Evolutionary conservation across 2,329 filamentous ascomycete genomes (phyloP), one percentile per base, ranked within the genome.

Genomic region (Xylaria sp.): DNA sequence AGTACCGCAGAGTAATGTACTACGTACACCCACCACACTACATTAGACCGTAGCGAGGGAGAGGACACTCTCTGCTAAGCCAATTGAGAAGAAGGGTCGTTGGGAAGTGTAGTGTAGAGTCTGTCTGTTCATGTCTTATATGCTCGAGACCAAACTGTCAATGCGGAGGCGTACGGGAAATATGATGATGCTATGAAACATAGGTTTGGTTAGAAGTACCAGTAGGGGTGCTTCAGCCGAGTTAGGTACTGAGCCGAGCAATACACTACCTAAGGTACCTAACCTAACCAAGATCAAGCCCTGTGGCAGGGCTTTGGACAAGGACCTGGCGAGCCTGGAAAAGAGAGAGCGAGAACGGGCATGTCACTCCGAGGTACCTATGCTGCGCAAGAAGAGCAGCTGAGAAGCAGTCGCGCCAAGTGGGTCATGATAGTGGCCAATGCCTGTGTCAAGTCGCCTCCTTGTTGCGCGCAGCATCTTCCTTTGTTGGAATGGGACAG

Each of bases 351-450:
- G 59, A 51, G 60, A 59, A 42, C 16, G 32, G 55, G 18, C 35
- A 60, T 35, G 69, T 71, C 66, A 50, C 66, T 69, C 5, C 16
- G 6, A 65, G 58, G 69, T 71, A 70, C 55, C 68, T 40, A 27
- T 66, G 53, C 57, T 35, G 47, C 29, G 60, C 25, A 27, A 10
- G 44, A 51, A 27, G 51, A 54, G 51, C 54, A 69, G 60, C 61
- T 69, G 64, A 66, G 55, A 55, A n/a, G 25, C 13, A 16, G 69
- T n/a, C 42, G 65, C 60, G 60, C 55, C 2, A 23, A 40, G 65
- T 66, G 68, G 59, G 44, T 18, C 10, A 21, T 44, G 60, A 50
- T 72, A 70, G 65, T 37, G 62, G 40, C 47, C 4, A 18, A 32
- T 16, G 58, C 54, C 63, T 21, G 27, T n/a, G 18, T 40, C n/a